A percentile compares a stretch with the other conserved stretches of the same genome.
phyloP scores from a whole-genome alignment of 2,329 filamentous ascomycete species.

The Alternaria gansuensis region DNA sequence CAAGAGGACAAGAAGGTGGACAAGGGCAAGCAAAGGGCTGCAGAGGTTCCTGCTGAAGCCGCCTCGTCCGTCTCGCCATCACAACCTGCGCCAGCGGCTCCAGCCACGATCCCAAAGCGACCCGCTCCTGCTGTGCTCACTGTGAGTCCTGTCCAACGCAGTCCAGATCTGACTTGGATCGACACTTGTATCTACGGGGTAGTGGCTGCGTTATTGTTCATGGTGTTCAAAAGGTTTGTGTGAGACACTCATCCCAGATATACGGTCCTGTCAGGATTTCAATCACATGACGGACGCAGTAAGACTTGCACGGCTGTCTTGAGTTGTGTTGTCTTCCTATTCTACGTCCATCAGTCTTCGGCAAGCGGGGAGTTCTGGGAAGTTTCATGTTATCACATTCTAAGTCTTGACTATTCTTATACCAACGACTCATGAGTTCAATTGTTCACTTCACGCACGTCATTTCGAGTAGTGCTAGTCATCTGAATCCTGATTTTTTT shows the following conservation, averaged over 20 bases:
- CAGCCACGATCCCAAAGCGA: background rate
- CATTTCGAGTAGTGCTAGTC: too few relatives aligned
- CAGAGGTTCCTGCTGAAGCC: constrained; percentile 7
- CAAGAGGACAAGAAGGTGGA: constrained; percentile 24
- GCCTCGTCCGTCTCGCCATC: background rate
- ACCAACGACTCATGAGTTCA: background rate
- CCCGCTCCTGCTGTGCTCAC: constrained; percentile 2
- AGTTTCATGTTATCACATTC: background rate
- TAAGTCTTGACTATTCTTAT: background rate
- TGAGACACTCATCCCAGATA: background rate
- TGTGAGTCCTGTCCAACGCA: constrained; percentile 36
- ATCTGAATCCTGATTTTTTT: too few relatives aligned
- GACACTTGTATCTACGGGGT: constrained; percentile 82
- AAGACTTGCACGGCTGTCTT: background rate
- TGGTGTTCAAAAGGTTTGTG: constrained; percentile 66
- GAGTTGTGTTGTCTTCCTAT: background rate
- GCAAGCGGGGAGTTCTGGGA: background rate
- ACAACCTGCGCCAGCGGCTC: constrained; percentile 22
- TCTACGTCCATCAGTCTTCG: background rate
- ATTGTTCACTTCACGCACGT: too few relatives aligned
- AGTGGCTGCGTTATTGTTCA: constrained; percentile 72
- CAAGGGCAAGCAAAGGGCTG: constrained; percentile 36
- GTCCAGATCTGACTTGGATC: constrained; percentile 72
- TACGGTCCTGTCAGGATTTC: background rate
- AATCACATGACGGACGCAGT: background rate